Evolutionary conservation across 768 basidiomycete species (phyloP), one percentile per base, ranked within the genome.

Genomic region (Russula sp.): DNA sequence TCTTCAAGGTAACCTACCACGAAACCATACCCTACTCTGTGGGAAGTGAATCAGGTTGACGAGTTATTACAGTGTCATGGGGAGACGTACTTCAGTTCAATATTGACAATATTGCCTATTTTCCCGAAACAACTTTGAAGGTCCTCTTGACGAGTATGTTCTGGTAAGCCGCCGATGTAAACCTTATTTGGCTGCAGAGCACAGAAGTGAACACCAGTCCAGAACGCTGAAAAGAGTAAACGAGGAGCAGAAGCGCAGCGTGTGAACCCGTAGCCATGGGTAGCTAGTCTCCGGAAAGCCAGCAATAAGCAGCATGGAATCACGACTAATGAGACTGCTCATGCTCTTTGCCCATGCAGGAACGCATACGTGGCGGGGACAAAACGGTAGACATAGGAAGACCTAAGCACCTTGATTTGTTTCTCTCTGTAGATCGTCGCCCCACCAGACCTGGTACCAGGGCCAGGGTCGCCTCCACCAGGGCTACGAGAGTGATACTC

Each of bases 171-270:
- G 71, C 91, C 91, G 71, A 94, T 84, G 73, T 94, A 94, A 73
- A 94, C 86, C 78, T 94, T 94, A 78, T 91, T 92, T 78, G 90
- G 87, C 90, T 93, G 82, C 77, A 79, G 77, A 78, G 81, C 79
- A 82, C 76, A 83, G 51, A 49, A 74, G 81, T 85, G 78, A 86
- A 82, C 77, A 75, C 77, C 80, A 70, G 80, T 72, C 72, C 73
- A 77, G 76, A 81, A 76, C 79, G 73, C 76, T 73, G 73, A 74
- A 72, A 68, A 73, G 57, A 48, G 65, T 4, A 57, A 61, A 59
- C 20, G 20, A 47, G 71, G 78, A 78, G 78, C 76, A 80, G 70
- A 73, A 76, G 72, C 78, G 79, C 74, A 77, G 77, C 73, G 74
- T 60, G 36, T 61, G 71, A 71, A 70, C 71, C 68, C 74, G 74